Conservation (phyloP, 495 filamentous ascomycete genomes). For the Daldinia childiae region DNA sequence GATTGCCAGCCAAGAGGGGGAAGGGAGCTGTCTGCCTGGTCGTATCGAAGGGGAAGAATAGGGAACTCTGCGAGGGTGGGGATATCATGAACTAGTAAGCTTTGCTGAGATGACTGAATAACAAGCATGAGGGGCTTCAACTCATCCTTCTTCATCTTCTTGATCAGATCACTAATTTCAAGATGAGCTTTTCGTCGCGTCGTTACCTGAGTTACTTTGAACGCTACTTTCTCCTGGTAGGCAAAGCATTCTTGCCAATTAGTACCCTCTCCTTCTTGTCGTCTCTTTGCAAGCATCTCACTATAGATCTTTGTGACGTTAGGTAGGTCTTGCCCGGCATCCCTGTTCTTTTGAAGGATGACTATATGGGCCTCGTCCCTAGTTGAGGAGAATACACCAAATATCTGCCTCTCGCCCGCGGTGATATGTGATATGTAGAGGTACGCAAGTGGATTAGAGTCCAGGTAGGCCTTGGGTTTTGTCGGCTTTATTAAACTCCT, state of each 20-base stretch:
- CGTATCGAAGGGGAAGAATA: slow-evolving; percentile 78
- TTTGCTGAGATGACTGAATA: slow-evolving; percentile 87
- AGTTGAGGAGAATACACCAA: slow-evolving; percentile 88
- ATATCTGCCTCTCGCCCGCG: slow-evolving; percentile 89
- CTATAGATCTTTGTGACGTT: slow-evolving; percentile 91
- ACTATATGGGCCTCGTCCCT: slow-evolving; percentile 84
- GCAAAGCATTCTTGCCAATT: slow-evolving; percentile 80
- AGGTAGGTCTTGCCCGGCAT: slow-evolving; percentile 79
- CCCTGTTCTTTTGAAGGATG: slow-evolving; percentile 79
- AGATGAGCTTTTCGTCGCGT: slow-evolving; percentile 88
- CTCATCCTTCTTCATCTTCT: slow-evolving; percentile 88
- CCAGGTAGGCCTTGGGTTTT: slow-evolving; percentile 77
- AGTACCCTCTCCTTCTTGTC: slow-evolving; percentile 71
- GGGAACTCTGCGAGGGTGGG: slow-evolving; percentile 87
- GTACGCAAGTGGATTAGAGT: slow-evolving; percentile 73
- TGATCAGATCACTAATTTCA: slow-evolving; percentile 83
- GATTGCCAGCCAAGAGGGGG: slow-evolving; percentile 94
- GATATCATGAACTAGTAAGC: slow-evolving; percentile 82
- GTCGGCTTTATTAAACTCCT: slow-evolving; percentile 72
- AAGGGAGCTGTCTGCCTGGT: slow-evolving; percentile 83
- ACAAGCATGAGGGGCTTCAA: slow-evolving; percentile 79
- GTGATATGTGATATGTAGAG: slow-evolving; percentile 92
- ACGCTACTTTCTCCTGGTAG: slow-evolving; percentile 87
- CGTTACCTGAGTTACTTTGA: slow-evolving; percentile 86
- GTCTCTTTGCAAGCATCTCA: slow-evolving; percentile 72